These are phyloP conservation scores for Blastobotrys mokoenaii DNA, from an alignment of 805 yeast species.

Conservation along the genomic window DNA sequence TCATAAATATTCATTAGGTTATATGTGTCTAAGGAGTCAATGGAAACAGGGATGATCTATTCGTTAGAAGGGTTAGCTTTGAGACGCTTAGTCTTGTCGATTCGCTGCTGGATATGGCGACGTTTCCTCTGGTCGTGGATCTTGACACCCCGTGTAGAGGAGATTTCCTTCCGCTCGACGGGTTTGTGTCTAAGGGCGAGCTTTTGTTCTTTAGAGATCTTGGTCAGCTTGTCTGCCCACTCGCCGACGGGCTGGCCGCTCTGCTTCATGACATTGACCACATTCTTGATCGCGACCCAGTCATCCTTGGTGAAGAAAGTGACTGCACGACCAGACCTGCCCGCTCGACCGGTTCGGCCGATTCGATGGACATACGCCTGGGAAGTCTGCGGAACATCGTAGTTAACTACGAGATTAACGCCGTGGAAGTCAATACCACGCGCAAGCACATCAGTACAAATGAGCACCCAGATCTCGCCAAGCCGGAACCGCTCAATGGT, in stretches of 20 bases:
- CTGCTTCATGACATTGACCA: conserved; percentile 91
- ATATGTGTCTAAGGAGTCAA: too few relatives aligned
- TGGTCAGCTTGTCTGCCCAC: conserved; percentile 75
- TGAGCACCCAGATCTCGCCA: conserved; percentile 93
- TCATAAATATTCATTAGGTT: too few relatives aligned
- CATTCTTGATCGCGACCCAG: conserved; percentile 61
- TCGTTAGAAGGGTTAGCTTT: too few relatives aligned
- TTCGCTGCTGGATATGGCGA: too few relatives aligned
- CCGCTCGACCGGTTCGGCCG: conserved; percentile 98
- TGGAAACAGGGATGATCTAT: too few relatives aligned
- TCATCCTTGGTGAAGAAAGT: conserved; percentile 94
- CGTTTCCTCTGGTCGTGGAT: too few relatives aligned
- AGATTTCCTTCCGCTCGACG: conserved; percentile 61
- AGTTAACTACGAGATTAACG: conserved; percentile 86
- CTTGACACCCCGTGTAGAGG: conserved; percentile 42
- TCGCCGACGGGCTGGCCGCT: conserved; percentile 60
- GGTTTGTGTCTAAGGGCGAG: conserved; percentile 47
- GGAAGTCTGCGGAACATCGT: conserved; percentile 90
- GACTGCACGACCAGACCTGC: conserved; percentile 75
- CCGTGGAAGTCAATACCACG: conserved; percentile 98
- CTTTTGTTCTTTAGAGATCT: conserved; percentile 57
- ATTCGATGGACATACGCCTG: conserved; percentile 96
- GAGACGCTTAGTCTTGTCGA: too few relatives aligned
- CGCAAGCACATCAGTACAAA: conserved; percentile 91
- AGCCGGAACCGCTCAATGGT: conserved; percentile 75